Base-by-base conservation (phyloP, 164 flowering plant species). In the Saururus chinensis region DNA sequence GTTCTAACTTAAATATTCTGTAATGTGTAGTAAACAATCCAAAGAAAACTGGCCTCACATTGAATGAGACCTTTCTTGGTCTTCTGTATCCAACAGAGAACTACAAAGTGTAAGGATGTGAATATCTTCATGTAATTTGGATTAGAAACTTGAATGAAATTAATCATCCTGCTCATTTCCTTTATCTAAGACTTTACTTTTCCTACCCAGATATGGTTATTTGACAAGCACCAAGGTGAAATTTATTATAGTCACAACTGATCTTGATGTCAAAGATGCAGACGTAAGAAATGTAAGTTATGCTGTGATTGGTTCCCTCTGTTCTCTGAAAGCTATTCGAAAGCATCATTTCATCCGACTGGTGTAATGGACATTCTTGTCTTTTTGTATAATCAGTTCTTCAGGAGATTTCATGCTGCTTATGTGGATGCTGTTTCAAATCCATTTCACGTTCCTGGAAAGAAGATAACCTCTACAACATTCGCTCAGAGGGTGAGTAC, bases 361-460 rank as follows among this genome's bases (percentile, higher is more conserved):
- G 37, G 2, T 6, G 4, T 37, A 9, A 12, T 26, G 19, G 20
- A 26, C 20, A 30, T 35, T 40, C 49, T 55, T 40, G 20, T 57
- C 37, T 45, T 51, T 17, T 19, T 7, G 23, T 11, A 1, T 37
- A 3, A n/a, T 17, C 69, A 95, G 99, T 95, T 91, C 70, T 91
- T 87, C 83, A 75, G 93, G 80, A 84, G 81, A 77, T 91, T 91
- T 77, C 99, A 95, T 71, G 77, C 93, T 21, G 97, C 96, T 23
- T 90, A 88, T 59, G 93, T 85, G 45, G 97, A 93, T 85, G 97
- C 99, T 25, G 97, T 93, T 64, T 90, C 97, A 57, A 93, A 93
- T 68, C 97, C 99, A 26, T 93, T 93, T 77, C 97, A 93, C 40
- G 87, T 88, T 20, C 97, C 99, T 0, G 99, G 99, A 60, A 93